These are phyloP conservation scores for Amauroascus niger DNA, from an alignment of 2,329 filamentous ascomycete species.

Conservation along the genomic window DNA sequence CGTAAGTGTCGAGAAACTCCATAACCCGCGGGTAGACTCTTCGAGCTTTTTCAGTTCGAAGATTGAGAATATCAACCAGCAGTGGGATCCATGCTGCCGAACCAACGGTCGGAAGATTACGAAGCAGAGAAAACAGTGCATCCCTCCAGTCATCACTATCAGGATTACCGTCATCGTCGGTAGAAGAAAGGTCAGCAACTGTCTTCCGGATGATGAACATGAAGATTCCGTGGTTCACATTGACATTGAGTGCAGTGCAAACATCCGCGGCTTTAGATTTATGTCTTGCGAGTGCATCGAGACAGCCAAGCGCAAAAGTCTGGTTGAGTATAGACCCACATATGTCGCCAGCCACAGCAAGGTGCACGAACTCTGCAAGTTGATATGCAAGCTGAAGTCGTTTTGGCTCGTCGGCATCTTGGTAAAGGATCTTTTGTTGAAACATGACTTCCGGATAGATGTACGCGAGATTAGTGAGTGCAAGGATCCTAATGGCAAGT, in stretches of 20 bases:
- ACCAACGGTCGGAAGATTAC: slow-evolving; percentile 76
- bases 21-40: slow-evolving; percentile 76
- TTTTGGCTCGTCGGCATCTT: slow-evolving; percentile 81
- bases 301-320: slow-evolving; percentile 65
- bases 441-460: slow-evolving; percentile 78
- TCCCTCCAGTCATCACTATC: slow-evolving; percentile 81
- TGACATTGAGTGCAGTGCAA: slow-evolving; percentile 81
- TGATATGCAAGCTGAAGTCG: slow-evolving; percentile 86
- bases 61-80: slow-evolving; percentile 74
- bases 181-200: slow-evolving; percentile 65
- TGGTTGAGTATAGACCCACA: slow-evolving; percentile 67
- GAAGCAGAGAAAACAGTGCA: slow-evolving; percentile 75
- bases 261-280: slow-evolving; percentile 70
- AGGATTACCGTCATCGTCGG: slow-evolving; percentile 52
- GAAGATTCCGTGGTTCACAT: slow-evolving; percentile 90
- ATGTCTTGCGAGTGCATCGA: slow-evolving; percentile 78
- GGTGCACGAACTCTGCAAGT: slow-evolving; percentile 81
- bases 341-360: slow-evolving; percentile 58
- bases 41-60: slow-evolving; percentile 72
- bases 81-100: slow-evolving; percentile 82
- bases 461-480: slow-evolving; percentile 83
- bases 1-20: slow-evolving; percentile 76
- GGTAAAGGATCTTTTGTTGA: slow-evolving; percentile 71
- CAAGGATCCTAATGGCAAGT: slow-evolving; percentile 70
- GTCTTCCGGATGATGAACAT: slow-evolving; percentile 89